phyloP scores from a whole-genome alignment of 2,329 filamentous ascomycete species.

The Neonectria magnoliae region DNA sequence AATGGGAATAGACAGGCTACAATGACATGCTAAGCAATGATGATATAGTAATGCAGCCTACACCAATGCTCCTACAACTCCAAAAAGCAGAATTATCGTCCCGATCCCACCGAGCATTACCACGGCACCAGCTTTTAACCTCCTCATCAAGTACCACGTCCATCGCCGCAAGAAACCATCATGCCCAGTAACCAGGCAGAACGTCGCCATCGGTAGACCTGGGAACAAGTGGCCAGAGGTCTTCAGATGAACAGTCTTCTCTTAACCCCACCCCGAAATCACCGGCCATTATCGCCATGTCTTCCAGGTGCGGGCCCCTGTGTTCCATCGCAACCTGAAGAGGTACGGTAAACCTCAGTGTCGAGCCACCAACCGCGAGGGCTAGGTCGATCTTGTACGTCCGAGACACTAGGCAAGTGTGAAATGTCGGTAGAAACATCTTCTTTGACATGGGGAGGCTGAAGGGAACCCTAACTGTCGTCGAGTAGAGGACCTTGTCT shows the following conservation, averaged over 20 bases:
- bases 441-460: constrained; percentile 1
- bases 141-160: neutral
- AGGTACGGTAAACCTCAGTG: neutral
- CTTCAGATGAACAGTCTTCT: neutral
- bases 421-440: constrained; percentile 16
- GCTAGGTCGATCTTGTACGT: constrained; percentile 9
- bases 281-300: neutral
- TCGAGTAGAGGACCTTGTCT: neutral
- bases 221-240: neutral
- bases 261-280: neutral
- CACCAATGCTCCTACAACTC: neutral
- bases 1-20: neutral
- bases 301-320: neutral
- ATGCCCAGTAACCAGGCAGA: neutral
- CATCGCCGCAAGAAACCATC: neutral
- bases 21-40: neutral
- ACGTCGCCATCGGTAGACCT: neutral
- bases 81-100: neutral
- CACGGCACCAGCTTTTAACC: neutral
- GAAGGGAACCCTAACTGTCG: neutral
- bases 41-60: neutral
- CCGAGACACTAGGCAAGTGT: constrained; percentile 15
- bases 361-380: neutral
- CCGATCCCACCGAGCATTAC: neutral
- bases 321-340: neutral